Percentiles rank a stretch among this genome's conserved stretches.
Conservation (phyloP, 805 yeast species). For the Teunomyces aglyptinius region DNA sequence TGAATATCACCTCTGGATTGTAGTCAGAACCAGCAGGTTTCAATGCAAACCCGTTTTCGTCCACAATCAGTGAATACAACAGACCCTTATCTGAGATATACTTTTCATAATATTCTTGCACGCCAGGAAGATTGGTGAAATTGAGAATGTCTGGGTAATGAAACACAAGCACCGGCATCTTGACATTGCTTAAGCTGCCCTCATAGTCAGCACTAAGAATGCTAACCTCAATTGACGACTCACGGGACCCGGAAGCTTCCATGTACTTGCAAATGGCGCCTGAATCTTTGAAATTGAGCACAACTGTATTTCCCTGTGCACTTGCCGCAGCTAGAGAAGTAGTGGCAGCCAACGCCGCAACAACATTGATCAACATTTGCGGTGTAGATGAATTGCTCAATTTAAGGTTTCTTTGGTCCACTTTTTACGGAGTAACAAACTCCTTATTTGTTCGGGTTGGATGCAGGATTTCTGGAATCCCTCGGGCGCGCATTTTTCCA, state of each 20-base stretch:
- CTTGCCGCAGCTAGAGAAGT: neutral
- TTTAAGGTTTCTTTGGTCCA: no score
- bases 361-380: no score
- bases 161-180: slow-evolving; percentile 25
- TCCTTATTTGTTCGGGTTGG: no score
- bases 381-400: no score
- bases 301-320: neutral
- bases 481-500: no score
- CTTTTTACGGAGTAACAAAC: no score
- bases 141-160: slow-evolving; percentile 21
- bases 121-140: slow-evolving; percentile 17
- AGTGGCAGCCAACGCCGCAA: neutral
- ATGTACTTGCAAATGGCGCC: slow-evolving; percentile 6
- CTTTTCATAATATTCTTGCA: slow-evolving; percentile 11
- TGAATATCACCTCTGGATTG: neutral
- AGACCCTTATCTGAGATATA: slow-evolving; percentile 4
- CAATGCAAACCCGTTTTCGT: slow-evolving; percentile 14
- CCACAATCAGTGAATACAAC: slow-evolving; percentile 5
- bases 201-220: slow-evolving; percentile 9
- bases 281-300: neutral
- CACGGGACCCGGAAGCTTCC: slow-evolving; percentile 1
- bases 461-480: no score
- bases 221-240: slow-evolving; percentile 10
- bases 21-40: slow-evolving; percentile 3
- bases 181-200: slow-evolving; percentile 7